phyloP scores from a whole-genome alignment of 2,329 filamentous ascomycete genomes.

The Colletotrichum sp. region DNA sequence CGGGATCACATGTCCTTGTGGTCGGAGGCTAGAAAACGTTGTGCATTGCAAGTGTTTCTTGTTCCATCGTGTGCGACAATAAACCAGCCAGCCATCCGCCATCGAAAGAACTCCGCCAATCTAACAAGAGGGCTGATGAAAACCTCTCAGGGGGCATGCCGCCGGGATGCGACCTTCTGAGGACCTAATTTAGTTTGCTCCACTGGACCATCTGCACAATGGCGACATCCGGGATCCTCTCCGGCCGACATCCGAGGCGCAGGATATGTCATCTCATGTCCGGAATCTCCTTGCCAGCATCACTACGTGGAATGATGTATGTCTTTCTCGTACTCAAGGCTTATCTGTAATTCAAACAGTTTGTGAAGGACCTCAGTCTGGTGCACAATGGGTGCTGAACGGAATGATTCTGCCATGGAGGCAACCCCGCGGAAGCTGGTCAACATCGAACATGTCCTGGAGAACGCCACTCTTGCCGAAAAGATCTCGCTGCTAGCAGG shows the following conservation, averaged over 20 bases:
- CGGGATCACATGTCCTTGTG: not conserved
- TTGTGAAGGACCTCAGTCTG: not conserved
- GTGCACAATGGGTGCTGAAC: not conserved
- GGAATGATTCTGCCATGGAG: not conserved
- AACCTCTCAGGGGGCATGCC: not conserved
- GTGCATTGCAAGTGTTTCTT: not conserved
- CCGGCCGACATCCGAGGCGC: slow-evolving; percentile 2
- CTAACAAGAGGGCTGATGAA: not conserved
- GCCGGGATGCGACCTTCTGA: not conserved
- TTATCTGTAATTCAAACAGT: not conserved
- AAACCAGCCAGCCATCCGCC: not conserved
- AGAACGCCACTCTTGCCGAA: slow-evolving; percentile 56
- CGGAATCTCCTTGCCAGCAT: not conserved
- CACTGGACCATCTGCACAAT: not conserved
- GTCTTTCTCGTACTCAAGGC: not conserved
- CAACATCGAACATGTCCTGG: slow-evolving; percentile 57
- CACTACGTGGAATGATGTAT: not conserved
- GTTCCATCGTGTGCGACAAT: not conserved
- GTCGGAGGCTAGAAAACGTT: not conserved
- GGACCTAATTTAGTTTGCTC: not conserved
- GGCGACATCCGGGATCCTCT: not conserved
- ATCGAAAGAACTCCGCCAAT: not conserved
- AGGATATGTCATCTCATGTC: not conserved
- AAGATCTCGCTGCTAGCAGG: slow-evolving; percentile 60
- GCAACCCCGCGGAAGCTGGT: slow-evolving; percentile 27